Conservation (phyloP, 2,329 filamentous ascomycete species). For the Aspergillus novofumigatus region DNA sequence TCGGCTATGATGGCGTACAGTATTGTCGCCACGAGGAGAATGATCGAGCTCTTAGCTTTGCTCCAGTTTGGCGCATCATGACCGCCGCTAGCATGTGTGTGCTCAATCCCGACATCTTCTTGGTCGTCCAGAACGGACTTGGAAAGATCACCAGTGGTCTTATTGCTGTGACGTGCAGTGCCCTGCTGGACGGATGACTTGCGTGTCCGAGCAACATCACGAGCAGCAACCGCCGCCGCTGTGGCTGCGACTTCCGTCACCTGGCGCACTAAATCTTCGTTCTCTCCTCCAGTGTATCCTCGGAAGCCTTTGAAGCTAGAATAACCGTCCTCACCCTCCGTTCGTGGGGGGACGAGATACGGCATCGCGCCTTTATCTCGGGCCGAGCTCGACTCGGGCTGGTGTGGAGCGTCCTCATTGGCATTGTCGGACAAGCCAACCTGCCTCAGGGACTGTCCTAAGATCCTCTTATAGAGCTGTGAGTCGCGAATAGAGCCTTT, state of each 20-base stretch:
- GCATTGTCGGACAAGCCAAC: conserved; percentile 64
- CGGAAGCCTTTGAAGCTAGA: conserved; percentile 38
- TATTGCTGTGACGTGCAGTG: conserved; percentile 29
- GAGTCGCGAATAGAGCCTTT: conserved; percentile 76
- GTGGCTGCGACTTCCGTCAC: conserved; percentile 93
- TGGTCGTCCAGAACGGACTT: conserved; percentile 41
- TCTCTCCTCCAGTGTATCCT: conserved; percentile 77
- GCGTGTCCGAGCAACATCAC: conserved; percentile 61
- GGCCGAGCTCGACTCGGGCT: conserved; percentile 18
- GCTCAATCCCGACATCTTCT: conserved; percentile 45
- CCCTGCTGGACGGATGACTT: conserved; percentile 44
- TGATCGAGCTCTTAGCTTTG: conserved; percentile 80
- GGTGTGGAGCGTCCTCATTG: conserved; percentile 32
- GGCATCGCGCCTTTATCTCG: conserved; percentile 43
- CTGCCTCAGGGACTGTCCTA: conserved; percentile 84
- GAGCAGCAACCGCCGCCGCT: conserved; percentile 78
- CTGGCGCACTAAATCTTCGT: conserved; percentile 73
- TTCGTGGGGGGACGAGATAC: conserved; percentile 74
- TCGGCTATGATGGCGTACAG: conserved; percentile 97
- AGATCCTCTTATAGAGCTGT: conserved; percentile 85
- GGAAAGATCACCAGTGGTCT: conserved; percentile 32
- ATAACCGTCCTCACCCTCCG: conserved; percentile 40
- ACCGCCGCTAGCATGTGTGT: conserved; percentile 57
- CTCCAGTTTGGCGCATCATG: conserved; percentile 99
- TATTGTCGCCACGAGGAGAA: conserved; percentile 81